Conservation (phyloP, 2,329 filamentous ascomycete genomes). For the Talaromyces sp. region DNA sequence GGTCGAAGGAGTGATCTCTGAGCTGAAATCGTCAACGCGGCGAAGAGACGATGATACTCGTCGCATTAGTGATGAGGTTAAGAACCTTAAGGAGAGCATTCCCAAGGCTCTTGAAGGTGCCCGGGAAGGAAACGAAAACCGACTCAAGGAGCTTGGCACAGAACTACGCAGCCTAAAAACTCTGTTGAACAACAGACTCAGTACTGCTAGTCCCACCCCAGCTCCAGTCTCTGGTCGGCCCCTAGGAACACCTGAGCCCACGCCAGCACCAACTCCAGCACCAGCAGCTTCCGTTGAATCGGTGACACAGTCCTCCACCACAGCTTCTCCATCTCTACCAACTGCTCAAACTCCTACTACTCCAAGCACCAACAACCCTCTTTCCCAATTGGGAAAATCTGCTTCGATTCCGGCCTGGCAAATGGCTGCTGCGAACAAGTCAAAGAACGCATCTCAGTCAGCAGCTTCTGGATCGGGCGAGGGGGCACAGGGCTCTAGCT, state of each 20-base stretch:
- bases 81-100: slow-evolving; percentile 73
- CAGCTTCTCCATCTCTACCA: slow-evolving; percentile 20
- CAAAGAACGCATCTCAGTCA: slow-evolving; percentile 28
- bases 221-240: slow-evolving; percentile 27
- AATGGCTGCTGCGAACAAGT: slow-evolving; percentile 59
- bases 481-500: slow-evolving; percentile 16
- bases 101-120: slow-evolving; percentile 85
- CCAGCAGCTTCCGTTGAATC: slow-evolving; percentile 21
- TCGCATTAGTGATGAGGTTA: slow-evolving; percentile 79
- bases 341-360: slow-evolving; percentile 26
- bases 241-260: slow-evolving; percentile 20
- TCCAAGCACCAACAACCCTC: slow-evolving; percentile 37
- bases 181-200: slow-evolving; percentile 62
- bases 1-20: slow-evolving; percentile 73
- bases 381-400: slow-evolving; percentile 43
- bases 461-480: slow-evolving; percentile 15
- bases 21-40: slow-evolving; percentile 74
- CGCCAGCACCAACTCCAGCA: slow-evolving; percentile 17
- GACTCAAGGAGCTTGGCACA: slow-evolving; percentile 75
- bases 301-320: slow-evolving; percentile 21
- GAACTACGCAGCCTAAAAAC: slow-evolving; percentile 93
- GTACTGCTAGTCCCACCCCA: slow-evolving; percentile 26
- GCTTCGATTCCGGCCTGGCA: slow-evolving; percentile 77
- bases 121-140: slow-evolving; percentile 72
- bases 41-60: slow-evolving; percentile 83